phyloP scores from a whole-genome alignment of 176 grass and related monocot species.

The Aegilops umbellulata region DNA sequence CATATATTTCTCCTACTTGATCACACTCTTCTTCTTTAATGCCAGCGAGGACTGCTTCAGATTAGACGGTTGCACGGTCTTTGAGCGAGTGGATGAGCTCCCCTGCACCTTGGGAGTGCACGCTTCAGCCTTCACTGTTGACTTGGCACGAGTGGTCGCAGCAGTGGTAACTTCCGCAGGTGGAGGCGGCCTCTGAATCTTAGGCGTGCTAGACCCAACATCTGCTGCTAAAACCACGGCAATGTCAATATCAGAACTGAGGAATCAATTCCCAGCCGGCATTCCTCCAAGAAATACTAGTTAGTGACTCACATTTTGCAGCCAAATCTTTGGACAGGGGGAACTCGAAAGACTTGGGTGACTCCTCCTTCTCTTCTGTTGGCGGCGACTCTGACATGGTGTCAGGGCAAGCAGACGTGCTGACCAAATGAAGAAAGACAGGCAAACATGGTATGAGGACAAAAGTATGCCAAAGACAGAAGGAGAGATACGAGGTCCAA shows the following conservation, averaged over 20 bases:
- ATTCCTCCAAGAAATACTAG: background rate
- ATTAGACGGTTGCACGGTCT: conserved; percentile 15
- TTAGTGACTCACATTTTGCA: conserved; percentile 34
- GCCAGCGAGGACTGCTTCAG: conserved; percentile 42
- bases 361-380: background rate
- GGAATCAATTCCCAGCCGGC: background rate
- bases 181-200: conserved; percentile 31
- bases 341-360: conserved; percentile 46
- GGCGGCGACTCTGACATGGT: background rate
- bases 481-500: background rate
- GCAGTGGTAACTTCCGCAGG: background rate
- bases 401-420: background rate
- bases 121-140: background rate
- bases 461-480: background rate
- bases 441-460: background rate
- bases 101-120: conserved; percentile 37
- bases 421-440: conserved; percentile 17
- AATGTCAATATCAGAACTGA: background rate
- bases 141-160: background rate
- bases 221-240: conserved; percentile 21
- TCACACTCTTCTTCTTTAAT: conserved; percentile 49
- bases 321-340: background rate
- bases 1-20: conserved; percentile 44
- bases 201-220: conserved; percentile 43
- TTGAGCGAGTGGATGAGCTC: conserved; percentile 25